Conservation (phyloP, 2,329 filamentous ascomycete species). For the Akanthomyces dipterigenus region DNA sequence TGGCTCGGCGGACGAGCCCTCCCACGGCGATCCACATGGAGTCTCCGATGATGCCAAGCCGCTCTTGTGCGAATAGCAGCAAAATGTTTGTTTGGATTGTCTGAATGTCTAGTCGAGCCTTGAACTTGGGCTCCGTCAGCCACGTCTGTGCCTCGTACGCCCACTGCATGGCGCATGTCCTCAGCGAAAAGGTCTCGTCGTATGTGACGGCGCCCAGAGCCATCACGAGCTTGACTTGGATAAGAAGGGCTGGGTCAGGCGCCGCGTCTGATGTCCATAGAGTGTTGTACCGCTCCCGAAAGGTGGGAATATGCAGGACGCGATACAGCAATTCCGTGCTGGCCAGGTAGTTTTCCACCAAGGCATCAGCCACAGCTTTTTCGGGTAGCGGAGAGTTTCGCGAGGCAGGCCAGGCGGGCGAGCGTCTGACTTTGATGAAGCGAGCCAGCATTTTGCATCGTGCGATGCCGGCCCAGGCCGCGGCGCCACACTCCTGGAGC, state of each 20-base stretch:
- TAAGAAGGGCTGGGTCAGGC: slow-evolving; percentile 38
- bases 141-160: slow-evolving; percentile 51
- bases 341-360: slow-evolving; percentile 43
- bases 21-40: slow-evolving; percentile 42
- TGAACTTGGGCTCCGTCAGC: slow-evolving; percentile 46
- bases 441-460: slow-evolving; percentile 47
- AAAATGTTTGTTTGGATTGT: slow-evolving; percentile 43
- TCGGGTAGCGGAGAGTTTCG: slow-evolving; percentile 39
- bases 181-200: slow-evolving; percentile 44
- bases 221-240: slow-evolving; percentile 51
- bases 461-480: slow-evolving; percentile 30
- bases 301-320: slow-evolving; percentile 45
- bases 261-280: slow-evolving; percentile 34
- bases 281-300: slow-evolving; percentile 41
- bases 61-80: slow-evolving; percentile 36
- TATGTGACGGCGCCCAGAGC: slow-evolving; percentile 48
- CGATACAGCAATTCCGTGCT: slow-evolving; percentile 42
- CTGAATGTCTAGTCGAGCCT: slow-evolving; percentile 41
- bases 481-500: slow-evolving; percentile 31
- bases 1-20: slow-evolving; percentile 35
- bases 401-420: slow-evolving; percentile 40
- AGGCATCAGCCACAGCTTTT: slow-evolving; percentile 35
- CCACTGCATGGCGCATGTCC: slow-evolving; percentile 46
- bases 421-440: slow-evolving; percentile 42
- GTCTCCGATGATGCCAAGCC: slow-evolving; percentile 32